Conservation (phyloP, 257 asterid genomes). For the Verbascum thapsus region DNA sequence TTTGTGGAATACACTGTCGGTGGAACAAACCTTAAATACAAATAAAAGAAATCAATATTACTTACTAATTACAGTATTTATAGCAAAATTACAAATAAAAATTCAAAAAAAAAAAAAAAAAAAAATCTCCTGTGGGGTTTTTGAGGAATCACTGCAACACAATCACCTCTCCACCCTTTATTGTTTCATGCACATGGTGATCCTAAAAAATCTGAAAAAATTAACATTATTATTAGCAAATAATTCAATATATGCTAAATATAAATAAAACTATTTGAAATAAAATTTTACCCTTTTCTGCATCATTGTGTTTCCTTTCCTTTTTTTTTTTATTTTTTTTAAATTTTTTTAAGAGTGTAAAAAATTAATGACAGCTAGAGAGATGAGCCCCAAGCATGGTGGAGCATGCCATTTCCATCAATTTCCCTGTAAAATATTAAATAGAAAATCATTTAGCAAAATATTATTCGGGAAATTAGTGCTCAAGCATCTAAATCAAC, state of each 20-base stretch:
- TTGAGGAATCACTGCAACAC: conserved; percentile 39
- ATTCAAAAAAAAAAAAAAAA: conserved; percentile 2
- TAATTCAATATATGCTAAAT: not conserved
- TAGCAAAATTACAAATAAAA: conserved; percentile 39
- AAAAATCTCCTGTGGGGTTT: conserved; percentile 47
- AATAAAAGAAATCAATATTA: conserved; percentile 47
- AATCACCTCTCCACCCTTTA: conserved; percentile 42
- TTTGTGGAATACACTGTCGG: conserved; percentile 50
- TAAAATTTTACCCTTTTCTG: conserved; percentile 35
- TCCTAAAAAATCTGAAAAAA: conserved; percentile 39
- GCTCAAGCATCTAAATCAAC: no score
- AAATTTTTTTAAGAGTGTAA: conserved; percentile 28
- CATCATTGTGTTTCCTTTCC: conserved; percentile 33
- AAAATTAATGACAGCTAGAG: conserved; percentile 64
- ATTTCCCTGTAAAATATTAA: conserved; percentile 56
- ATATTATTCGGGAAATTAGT: not conserved
- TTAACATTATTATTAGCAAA: conserved; percentile 18
- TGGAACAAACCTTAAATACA: conserved; percentile 43
- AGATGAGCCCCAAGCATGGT: conserved; percentile 64
- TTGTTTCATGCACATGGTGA: conserved; percentile 38
- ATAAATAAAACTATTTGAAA: not conserved
- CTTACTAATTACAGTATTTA: conserved; percentile 75
- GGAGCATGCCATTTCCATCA: conserved; percentile 88
- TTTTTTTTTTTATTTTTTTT: conserved; percentile 19
- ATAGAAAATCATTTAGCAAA: not conserved